Evolutionary conservation across 192 early-diverging fungal species (phyloP).

Genomic region (Oehlia diaphana): DNA sequence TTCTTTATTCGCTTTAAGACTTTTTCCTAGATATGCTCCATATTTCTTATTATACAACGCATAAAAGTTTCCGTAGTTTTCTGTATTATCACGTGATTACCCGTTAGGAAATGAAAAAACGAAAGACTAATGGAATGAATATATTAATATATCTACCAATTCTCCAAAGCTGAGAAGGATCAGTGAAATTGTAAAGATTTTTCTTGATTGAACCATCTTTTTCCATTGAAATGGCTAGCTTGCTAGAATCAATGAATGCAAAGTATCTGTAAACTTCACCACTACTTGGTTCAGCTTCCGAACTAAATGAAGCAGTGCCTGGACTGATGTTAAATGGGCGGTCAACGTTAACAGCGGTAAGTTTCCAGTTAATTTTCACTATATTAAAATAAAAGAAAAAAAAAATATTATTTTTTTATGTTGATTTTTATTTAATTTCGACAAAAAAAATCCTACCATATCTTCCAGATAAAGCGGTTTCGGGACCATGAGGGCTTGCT

Average conservation of each 20-base stretch:
- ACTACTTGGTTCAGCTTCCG: background rate
- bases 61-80: background rate
- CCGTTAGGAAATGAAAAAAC: background rate
- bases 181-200: background rate
- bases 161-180: conserved; percentile 6
- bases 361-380: background rate
- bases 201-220: background rate
- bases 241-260: conserved; percentile 6
- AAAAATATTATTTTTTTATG: background rate
- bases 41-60: conserved; percentile 12
- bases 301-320: background rate
- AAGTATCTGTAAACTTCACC: conserved; percentile 13
- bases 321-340: background rate
- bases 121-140: too few species aligned
- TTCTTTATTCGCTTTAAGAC: background rate
- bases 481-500: background rate
- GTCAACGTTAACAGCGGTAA: background rate
- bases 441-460: background rate
- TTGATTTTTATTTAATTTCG: background rate
- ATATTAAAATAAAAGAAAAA: background rate
- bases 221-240: background rate
- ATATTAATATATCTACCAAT: background rate
- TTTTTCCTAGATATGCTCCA: background rate
- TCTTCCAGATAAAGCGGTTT: conserved; percentile 1
- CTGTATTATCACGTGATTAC: background rate